These are phyloP conservation scores for Anisogramma anomala DNA, from an alignment of 2,329 filamentous ascomycete genomes.

Conservation along the genomic window DNA sequence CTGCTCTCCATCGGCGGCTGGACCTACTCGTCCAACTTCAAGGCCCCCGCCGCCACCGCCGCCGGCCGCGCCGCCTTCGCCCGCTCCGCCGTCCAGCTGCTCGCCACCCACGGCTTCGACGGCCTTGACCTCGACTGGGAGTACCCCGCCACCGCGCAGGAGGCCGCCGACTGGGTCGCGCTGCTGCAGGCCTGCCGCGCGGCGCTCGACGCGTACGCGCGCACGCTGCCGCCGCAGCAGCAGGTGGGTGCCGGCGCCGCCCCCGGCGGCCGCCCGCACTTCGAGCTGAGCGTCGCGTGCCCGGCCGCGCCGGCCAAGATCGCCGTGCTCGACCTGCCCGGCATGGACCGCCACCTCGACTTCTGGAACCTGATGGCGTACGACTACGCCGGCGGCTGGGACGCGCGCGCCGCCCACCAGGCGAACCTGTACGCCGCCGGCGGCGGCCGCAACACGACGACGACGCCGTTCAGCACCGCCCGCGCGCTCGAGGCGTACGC, in stretches of 20 bases:
- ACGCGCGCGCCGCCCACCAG: constrained; percentile 59
- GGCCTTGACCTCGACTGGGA: constrained; percentile 61
- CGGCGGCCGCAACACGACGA: constrained; percentile 36
- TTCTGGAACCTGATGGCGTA: constrained; percentile 84
- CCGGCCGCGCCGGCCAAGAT: constrained; percentile 53
- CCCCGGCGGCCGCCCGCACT: constrained; percentile 43
- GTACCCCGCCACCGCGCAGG: constrained; percentile 43
- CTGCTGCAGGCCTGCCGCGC: constrained; percentile 44
- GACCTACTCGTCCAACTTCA: constrained; percentile 83
- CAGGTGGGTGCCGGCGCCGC: too few species aligned
- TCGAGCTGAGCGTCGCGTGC: constrained; percentile 54
- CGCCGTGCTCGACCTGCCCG: constrained; percentile 47
- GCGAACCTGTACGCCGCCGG: constrained; percentile 59
- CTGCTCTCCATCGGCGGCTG: constrained; percentile 83
- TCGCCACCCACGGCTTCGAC: constrained; percentile 73
- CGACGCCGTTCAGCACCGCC: constrained; percentile 69
- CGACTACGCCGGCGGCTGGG: constrained; percentile 80
- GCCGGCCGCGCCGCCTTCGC: constrained; percentile 63
- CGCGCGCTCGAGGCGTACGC: constrained; percentile 62
- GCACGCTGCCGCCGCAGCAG: constrained; percentile 25
- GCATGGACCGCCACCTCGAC: constrained; percentile 55
- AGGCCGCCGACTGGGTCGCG: constrained; percentile 48
- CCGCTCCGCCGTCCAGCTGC: constrained; percentile 56
- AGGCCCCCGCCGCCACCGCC: constrained; percentile 58
- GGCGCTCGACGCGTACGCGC: constrained; percentile 47